Percentiles rank a stretch among this genome's conserved stretches.
phyloP scores from a whole-genome alignment of 345 rosid genomes.

The Triadica sebifera region DNA sequence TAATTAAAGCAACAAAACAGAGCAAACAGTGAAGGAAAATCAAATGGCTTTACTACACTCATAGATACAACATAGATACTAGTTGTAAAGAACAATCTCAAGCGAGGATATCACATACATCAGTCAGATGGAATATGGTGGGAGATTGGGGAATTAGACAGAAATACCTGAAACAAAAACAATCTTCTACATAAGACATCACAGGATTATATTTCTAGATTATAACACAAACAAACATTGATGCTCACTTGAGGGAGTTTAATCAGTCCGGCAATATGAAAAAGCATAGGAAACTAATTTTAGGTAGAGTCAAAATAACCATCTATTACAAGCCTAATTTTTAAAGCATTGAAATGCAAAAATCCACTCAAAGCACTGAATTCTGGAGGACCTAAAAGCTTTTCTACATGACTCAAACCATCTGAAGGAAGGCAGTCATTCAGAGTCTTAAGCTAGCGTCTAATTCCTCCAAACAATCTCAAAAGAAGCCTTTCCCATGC shows the following conservation, averaged over 20 bases:
- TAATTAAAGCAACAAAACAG: not conserved
- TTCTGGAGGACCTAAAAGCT: not conserved
- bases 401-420: not conserved
- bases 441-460: not conserved
- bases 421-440: not conserved
- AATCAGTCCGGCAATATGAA: not conserved
- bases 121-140: too few species aligned
- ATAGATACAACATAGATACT: not conserved
- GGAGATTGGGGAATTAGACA: too few species aligned
- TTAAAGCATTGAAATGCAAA: not conserved
- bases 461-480: not conserved
- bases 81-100: not conserved
- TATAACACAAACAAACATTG: not conserved
- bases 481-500: not conserved
- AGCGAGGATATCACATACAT: not conserved
- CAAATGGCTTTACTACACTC: not conserved
- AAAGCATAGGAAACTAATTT: not conserved
- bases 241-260: not conserved
- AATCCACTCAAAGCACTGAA: not conserved
- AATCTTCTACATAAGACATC: not conserved
- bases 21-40: not conserved
- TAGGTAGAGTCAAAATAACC: not conserved
- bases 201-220: not conserved
- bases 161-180: not conserved
- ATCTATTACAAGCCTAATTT: not conserved